These are phyloP conservation scores for Talaromyces amestolkiae DNA, from an alignment of 2,329 filamentous ascomycete species.

Conservation along the genomic window DNA sequence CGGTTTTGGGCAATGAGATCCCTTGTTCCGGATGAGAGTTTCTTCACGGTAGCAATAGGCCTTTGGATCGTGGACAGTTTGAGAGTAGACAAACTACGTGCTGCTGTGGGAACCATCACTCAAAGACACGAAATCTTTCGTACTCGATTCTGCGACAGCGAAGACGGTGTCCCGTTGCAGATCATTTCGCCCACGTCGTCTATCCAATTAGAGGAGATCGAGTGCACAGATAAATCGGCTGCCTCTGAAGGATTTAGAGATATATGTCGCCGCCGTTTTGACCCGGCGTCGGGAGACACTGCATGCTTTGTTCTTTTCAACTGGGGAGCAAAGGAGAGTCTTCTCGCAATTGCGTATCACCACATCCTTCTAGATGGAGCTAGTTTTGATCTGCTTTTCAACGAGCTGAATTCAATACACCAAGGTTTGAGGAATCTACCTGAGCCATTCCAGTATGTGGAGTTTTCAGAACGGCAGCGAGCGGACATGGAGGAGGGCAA, in stretches of 20 bases:
- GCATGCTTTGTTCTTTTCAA: conserved; percentile 32
- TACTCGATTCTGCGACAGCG: neutral
- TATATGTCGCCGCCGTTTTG: conserved; percentile 30
- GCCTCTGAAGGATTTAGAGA: conserved; percentile 17
- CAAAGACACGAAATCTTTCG: neutral
- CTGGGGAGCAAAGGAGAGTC: conserved; percentile 31
- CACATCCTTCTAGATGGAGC: conserved; percentile 52
- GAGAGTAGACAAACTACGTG: neutral
- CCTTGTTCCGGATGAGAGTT: neutral
- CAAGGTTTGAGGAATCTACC: neutral
- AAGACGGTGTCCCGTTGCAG: neutral
- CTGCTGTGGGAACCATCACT: neutral
- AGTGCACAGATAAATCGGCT: conserved; percentile 16
- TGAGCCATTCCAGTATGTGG: conserved; percentile 40
- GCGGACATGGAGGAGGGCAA: conserved; percentile 24
- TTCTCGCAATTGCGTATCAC: conserved; percentile 44
- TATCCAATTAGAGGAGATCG: neutral
- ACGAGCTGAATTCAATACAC: conserved; percentile 7
- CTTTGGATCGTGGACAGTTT: neutral
- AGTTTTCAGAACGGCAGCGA: conserved; percentile 31
- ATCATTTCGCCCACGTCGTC: neutral
- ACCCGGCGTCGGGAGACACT: conserved; percentile 35
- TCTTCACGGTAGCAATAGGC: neutral
- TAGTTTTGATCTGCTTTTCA: conserved; percentile 39
- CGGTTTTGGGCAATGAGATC: neutral